Conservation (phyloP, 108 stramenopile species). For the Aureococcus anophagefferens region DNA sequence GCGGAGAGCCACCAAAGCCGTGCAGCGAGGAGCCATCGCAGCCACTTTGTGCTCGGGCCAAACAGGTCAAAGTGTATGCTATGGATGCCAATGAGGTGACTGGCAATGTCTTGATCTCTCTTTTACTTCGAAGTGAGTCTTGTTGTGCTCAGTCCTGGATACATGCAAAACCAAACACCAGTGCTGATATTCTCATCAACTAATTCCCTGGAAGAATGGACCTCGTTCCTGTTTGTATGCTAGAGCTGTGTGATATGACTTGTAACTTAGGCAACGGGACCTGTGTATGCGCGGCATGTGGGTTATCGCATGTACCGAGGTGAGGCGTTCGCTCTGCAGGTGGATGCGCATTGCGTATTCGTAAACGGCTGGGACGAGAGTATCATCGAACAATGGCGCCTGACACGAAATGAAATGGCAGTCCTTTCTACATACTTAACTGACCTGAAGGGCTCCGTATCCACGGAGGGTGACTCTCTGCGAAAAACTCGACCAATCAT, state of each 20-base stretch:
- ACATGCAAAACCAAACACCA: no score
- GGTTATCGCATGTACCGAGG: conserved; percentile 64
- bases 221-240: no score
- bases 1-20: conserved; percentile 20
- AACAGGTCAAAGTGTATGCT: conserved; percentile 43
- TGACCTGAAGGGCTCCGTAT: conserved; percentile 33
- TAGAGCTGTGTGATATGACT: no score
- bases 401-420: conserved; percentile 76
- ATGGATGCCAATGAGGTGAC: conserved; percentile 38
- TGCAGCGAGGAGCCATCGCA: conserved; percentile 42
- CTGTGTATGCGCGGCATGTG: conserved; percentile 53
- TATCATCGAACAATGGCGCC: conserved; percentile 64
- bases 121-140: no score
- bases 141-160: no score
- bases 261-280: no score
- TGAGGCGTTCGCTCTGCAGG: conserved; percentile 62
- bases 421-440: conserved; percentile 69
- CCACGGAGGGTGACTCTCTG: conserved; percentile 42
- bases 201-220: no score
- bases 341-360: conserved; percentile 54
- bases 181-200: no score
- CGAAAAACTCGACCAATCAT: conserved; percentile 58
- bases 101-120: no score
- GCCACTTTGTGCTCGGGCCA: conserved; percentile 35
- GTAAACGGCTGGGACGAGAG: conserved; percentile 32